Evolutionary conservation across 1,284 basidiomycete genomes (phyloP), one percentile per base, ranked within the genome.

Genomic region (Tilletia setariae): DNA sequence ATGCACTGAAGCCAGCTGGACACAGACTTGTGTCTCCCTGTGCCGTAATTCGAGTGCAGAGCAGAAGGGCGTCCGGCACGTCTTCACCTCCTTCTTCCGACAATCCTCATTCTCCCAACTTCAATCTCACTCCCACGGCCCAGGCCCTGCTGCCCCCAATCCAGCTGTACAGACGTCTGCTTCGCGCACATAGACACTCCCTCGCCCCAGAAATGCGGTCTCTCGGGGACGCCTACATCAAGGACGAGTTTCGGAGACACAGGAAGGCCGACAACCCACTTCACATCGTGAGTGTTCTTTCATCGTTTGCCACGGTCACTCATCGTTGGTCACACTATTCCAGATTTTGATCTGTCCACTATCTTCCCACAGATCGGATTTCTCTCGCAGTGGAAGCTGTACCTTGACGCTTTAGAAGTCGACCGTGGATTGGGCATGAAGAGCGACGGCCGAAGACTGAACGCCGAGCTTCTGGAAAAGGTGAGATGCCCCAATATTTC

Each of bases 351-450:
- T 8, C 19, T 23, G 47, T 49, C 25, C n/a, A 19, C 47, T 49
- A 8, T 28, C 23, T 23, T 28, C 4, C 28, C 25, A 30, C 30
- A 61, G 56, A 61, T 83, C 3, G 80, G 76, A 1, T 83, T 83
- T 68, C 71, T 82, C 21, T 75, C 76, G 56, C 77, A 80, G 53
- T 83, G 82, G 82, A 82, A 82, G 70, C 72, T 78, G 62, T 83
- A 83, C 66, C 71, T 82, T 21, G 81, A 83, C 49, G 69, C 74
- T 11, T 66, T 83, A 8, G 75, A 76, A 62, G 71, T 71, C 42
- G 70, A 74, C 56, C 56, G 56, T 30, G 56, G 56, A 9, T 11
- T 28, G 72, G 72, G 44, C 70, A 72, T 16, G 56, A 72, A 67
- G 49, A 67, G 62, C 43, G 67, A 63, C 4, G 78, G 79, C 0